These are phyloP conservation scores for Azolla pinnata DNA, from an alignment of 75 land plant species.

Conservation along the genomic window DNA sequence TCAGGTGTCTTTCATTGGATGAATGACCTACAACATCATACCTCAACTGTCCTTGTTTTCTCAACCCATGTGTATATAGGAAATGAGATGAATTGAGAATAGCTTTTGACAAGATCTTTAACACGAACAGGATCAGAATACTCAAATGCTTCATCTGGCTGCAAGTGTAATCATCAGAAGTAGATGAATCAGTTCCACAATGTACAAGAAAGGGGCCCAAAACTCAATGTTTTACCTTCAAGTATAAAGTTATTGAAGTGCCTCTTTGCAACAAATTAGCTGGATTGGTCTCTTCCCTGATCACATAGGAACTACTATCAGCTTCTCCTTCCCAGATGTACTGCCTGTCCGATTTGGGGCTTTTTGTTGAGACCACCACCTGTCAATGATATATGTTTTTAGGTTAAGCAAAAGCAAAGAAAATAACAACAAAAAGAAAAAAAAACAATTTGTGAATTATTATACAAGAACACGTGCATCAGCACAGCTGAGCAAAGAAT, in stretches of 20 bases:
- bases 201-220: background rate
- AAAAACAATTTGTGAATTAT: too few species aligned
- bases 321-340: conserved; percentile 77
- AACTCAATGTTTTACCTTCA: too few species aligned
- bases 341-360: conserved; percentile 80
- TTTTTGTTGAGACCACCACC: conserved; percentile 79
- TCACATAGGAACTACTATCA: conserved; percentile 63
- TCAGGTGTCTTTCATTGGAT: background rate
- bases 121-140: conserved; percentile 69
- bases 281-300: conserved; percentile 70
- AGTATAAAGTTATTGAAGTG: conserved; percentile 61
- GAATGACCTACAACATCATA: too few species aligned
- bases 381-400: conserved; percentile 8
- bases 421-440: background rate
- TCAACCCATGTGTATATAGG: conserved; percentile 95
- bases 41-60: conserved; percentile 83
- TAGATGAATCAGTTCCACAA: too few species aligned
- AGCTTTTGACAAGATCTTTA: conserved; percentile 78
- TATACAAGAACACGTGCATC: too few species aligned
- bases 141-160: conserved; percentile 92
- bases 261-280: conserved; percentile 58
- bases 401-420: background rate
- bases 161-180: conserved; percentile 14
- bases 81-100: conserved; percentile 95
- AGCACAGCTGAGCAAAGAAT: too few species aligned